A percentile compares a stretch with the other conserved stretches of the same genome.
Evolutionary conservation across 1,139 yeast genomes (phyloP).

Genomic region (Nakaseomyces uthaithaninus): DNA sequence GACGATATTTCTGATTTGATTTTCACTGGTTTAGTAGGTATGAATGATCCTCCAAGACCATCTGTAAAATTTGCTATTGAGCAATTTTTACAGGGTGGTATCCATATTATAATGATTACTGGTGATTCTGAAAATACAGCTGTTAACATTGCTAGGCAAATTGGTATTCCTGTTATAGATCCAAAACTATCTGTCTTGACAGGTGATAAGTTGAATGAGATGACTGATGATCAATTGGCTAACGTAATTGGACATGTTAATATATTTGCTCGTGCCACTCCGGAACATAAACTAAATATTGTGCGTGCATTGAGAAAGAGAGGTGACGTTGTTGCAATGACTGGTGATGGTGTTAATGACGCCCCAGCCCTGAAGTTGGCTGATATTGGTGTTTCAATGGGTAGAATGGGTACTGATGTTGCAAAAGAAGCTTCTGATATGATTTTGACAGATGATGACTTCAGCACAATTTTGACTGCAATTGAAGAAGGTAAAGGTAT

Average conservation of each 20-base stretch:
- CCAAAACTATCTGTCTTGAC: conserved; percentile 60
- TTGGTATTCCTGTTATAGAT: conserved; percentile 77
- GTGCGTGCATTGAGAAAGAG: conserved; percentile 85
- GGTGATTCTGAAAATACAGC: conserved; percentile 97
- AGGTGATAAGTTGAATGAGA: conserved; percentile 70
- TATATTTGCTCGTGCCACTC: conserved; percentile 93
- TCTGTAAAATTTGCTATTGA: conserved; percentile 68
- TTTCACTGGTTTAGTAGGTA: conserved; percentile 81
- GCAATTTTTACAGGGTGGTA: conserved; percentile 79
- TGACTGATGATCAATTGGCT: conserved; percentile 62
- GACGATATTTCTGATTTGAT: conserved; percentile 48
- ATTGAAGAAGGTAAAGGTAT: conserved; percentile 97
- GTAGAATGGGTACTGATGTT: conserved; percentile 92
- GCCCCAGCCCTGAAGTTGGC: conserved; percentile 96
- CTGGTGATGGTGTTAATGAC: conserved; percentile 98
- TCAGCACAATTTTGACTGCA: conserved; percentile 83
- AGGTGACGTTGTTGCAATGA: conserved; percentile 97
- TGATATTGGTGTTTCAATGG: conserved; percentile 97
- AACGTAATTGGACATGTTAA: conserved; percentile 73
- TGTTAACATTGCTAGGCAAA: conserved; percentile 75
- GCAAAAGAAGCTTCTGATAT: conserved; percentile 98
- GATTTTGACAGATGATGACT: conserved; percentile 95
- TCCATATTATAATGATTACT: conserved; percentile 92
- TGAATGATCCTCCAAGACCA: conserved; percentile 95
- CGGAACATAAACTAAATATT: conserved; percentile 88